Evolutionary conservation across 345 rosid genomes (phyloP).

Genomic region (Bretschneidera sinensis): DNA sequence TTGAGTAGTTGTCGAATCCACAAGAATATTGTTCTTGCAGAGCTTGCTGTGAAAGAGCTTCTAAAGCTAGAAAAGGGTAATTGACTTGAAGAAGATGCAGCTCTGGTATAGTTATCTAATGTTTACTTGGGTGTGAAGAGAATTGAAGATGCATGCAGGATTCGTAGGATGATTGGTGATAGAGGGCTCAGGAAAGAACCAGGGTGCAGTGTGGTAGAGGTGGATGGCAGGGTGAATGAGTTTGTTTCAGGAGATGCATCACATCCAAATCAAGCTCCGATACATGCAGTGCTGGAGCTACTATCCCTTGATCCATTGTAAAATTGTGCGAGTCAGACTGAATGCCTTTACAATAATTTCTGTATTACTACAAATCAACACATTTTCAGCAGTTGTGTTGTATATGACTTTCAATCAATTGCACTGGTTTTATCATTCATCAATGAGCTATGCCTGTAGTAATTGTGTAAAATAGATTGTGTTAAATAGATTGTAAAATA

Average conservation of each 20-base stretch:
- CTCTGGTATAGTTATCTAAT: conserved; percentile 47
- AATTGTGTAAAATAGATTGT: too few species aligned
- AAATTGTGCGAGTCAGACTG: neutral
- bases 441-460: too few species aligned
- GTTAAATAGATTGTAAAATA: too few species aligned
- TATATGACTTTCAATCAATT: too few species aligned
- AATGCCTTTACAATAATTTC: neutral
- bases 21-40: conserved; percentile 53
- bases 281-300: conserved; percentile 32
- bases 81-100: conserved; percentile 49
- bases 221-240: conserved; percentile 36
- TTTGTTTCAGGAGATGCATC: conserved; percentile 55
- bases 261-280: conserved; percentile 30
- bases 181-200: conserved; percentile 44
- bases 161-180: conserved; percentile 41
- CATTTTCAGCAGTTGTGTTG: too few species aligned
- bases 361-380: too few species aligned
- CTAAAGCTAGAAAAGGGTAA: conserved; percentile 38
- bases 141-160: conserved; percentile 36
- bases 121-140: conserved; percentile 32
- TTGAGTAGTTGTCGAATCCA: conserved; percentile 52
- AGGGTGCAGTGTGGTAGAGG: conserved; percentile 55
- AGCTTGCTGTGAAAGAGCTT: conserved; percentile 44
- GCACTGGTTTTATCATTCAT: too few species aligned
- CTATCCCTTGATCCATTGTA: conserved; percentile 11